These are phyloP conservation scores for Backusella psychrophila DNA, from an alignment of 192 early-diverging fungal genomes.

Conservation along the genomic window DNA sequence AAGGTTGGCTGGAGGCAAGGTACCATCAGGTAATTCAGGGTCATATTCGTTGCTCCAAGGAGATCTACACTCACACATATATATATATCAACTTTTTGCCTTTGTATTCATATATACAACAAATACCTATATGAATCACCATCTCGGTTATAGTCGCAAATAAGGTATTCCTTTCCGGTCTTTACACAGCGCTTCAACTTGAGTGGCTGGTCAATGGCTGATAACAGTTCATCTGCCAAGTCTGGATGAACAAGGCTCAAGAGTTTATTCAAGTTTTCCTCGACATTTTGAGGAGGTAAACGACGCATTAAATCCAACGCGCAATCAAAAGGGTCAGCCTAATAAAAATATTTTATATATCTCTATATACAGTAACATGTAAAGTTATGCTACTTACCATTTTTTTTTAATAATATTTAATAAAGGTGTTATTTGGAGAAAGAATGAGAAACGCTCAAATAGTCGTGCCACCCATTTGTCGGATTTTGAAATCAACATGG, in stretches of 20 bases:
- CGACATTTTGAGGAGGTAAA: slow-evolving; percentile 88
- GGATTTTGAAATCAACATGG: not conserved
- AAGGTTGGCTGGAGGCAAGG: slow-evolving; percentile 72
- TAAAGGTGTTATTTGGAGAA: not conserved
- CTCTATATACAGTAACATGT: not conserved
- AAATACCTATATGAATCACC: slow-evolving; percentile 83
- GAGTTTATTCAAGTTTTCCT: slow-evolving; percentile 83
- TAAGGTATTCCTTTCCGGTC: slow-evolving; percentile 80
- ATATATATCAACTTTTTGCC: not conserved
- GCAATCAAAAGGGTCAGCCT: slow-evolving; percentile 61
- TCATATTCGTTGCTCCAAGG: slow-evolving; percentile 98
- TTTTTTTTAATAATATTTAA: not conserved
- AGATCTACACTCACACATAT: slow-evolving; percentile 55
- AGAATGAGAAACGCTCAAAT: not conserved
- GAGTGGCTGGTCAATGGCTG: slow-evolving; percentile 91
- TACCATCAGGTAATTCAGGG: slow-evolving; percentile 78
- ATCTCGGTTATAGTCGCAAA: slow-evolving; percentile 97
- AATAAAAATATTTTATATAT: not conserved
- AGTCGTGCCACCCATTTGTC: not conserved
- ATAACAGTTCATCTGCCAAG: slow-evolving; percentile 88
- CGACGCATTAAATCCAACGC: slow-evolving; percentile 98
- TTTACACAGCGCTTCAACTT: slow-evolving; percentile 66
- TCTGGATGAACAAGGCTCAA: slow-evolving; percentile 76
- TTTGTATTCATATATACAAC: not conserved
- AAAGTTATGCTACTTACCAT: not conserved